Percentiles rank a stretch among this genome's conserved stretches.
These are phyloP conservation scores for Dactylonectria estremocensis DNA, from an alignment of 2,329 filamentous ascomycete genomes.

Conservation along the genomic window DNA sequence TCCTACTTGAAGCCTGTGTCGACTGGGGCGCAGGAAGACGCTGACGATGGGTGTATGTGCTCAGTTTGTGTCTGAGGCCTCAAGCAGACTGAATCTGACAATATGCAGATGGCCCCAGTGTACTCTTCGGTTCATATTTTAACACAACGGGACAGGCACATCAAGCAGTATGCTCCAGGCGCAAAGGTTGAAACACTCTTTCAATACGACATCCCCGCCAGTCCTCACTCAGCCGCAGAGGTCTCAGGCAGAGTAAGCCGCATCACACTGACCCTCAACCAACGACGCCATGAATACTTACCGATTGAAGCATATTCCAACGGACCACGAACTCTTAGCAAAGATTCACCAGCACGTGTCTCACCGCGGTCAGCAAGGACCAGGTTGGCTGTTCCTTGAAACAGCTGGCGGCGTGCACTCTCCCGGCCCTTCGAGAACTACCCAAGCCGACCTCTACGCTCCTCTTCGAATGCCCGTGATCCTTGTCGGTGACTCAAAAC, in stretches of 20 bases:
- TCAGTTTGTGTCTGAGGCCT: rapidly evolving
- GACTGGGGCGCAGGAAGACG: slow-evolving; percentile 78
- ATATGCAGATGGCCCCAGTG: slow-evolving; percentile 30
- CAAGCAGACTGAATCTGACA: slow-evolving; percentile 14
- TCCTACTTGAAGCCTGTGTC: slow-evolving; percentile 87
- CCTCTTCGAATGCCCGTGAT: slow-evolving; percentile 81
- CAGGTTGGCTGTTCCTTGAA: slow-evolving; percentile 80
- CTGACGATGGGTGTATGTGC: slow-evolving; percentile 75
- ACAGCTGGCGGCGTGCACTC: slow-evolving; percentile 89
- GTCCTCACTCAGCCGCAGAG: slow-evolving; percentile 81
- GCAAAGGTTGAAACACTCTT: slow-evolving; percentile 69
- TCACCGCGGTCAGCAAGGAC: slow-evolving; percentile 60
- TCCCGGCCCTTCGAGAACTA: slow-evolving; percentile 80
- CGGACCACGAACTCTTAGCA: slow-evolving; percentile 66
- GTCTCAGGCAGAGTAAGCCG: slow-evolving; percentile 58
- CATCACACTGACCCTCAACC: neutral
- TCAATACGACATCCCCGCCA: slow-evolving; percentile 82
- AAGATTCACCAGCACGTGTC: slow-evolving; percentile 57
- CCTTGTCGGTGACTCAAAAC: slow-evolving; percentile 80
- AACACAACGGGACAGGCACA: slow-evolving; percentile 66
- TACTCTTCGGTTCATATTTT: neutral
- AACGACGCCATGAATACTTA: slow-evolving; percentile 20
- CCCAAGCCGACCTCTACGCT: slow-evolving; percentile 84
- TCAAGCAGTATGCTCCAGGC: slow-evolving; percentile 71
- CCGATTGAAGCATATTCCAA: slow-evolving; percentile 60